Percentiles rank a stretch among this genome's conserved stretches.
These are phyloP conservation scores for Ceratobasidium sp. DNA, from an alignment of 1,284 basidiomycete genomes.

Conservation along the genomic window DNA sequence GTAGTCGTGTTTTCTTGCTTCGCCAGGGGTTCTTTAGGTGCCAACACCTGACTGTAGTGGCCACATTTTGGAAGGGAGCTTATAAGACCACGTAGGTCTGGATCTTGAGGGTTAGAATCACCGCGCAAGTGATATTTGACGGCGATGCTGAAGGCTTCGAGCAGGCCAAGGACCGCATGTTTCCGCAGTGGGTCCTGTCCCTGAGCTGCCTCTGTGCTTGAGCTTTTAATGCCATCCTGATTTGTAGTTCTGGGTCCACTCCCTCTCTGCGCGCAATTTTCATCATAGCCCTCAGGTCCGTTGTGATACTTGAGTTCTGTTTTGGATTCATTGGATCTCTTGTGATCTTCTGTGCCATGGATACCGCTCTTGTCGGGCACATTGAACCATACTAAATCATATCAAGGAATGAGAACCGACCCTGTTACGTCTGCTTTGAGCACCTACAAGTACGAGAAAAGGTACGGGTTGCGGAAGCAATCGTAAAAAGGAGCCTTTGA, in stretches of 20 bases:
- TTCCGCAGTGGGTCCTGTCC: no score
- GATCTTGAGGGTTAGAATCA: slow-evolving; percentile 68
- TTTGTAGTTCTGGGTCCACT: no score
- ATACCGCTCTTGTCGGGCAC: slow-evolving; percentile 52
- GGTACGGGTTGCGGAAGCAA: slow-evolving; percentile 64
- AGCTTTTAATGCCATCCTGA: no score
- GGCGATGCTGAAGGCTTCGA: slow-evolving; percentile 59
- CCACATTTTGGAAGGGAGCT: slow-evolving; percentile 64
- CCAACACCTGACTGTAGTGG: no score
- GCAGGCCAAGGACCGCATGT: slow-evolving; percentile 66
- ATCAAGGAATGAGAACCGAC: slow-evolving; percentile 56
- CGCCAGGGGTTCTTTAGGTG: no score
- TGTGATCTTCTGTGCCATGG: background rate
- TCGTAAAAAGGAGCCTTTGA: slow-evolving; percentile 70
- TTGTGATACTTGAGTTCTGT: slow-evolving; percentile 55
- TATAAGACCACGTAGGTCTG: slow-evolving; percentile 55
- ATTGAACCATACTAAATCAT: slow-evolving; percentile 67
- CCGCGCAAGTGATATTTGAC: slow-evolving; percentile 67
- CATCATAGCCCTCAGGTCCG: slow-evolving; percentile 68
- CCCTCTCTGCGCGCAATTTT: no score
- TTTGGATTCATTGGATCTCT: background rate
- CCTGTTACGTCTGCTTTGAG: slow-evolving; percentile 74
- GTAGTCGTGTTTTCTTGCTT: no score
- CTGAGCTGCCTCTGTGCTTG: no score
- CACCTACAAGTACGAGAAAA: slow-evolving; percentile 53